Evolutionary conservation across 139 green algal species (phyloP), one percentile per base, ranked within the genome.

Genomic region (Picochlorum sp.): DNA sequence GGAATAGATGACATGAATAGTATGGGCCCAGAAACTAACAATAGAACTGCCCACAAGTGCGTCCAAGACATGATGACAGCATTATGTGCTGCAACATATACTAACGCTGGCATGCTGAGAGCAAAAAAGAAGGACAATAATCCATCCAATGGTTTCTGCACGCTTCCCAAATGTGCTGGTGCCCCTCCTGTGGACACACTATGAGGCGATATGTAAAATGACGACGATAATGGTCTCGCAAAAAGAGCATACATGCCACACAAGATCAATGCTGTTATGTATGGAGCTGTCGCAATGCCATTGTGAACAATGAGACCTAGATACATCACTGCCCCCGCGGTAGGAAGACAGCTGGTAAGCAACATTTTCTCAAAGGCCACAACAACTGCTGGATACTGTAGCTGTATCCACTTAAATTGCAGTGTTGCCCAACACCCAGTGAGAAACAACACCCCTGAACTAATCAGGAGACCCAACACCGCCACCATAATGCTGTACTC

Each of bases 381-480:
- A 8, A 84, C 79, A n/a, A 92, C 78, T 15, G 75, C 74, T 6
- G 91, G 89, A 68, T 95, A 83, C 60, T 89, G 81, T 64, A 90
- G 66, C 65, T 95, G 83, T 15, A 97, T 69, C 75, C 85, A 97
- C 24, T 81, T 81, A 77, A 97, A 98, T 75, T 98, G 88, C 57
- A 97, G 59, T 7, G 85, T 91, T 6, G 74, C 79, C 92, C 92
- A 98, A 37, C 86, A 57, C 70, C 74, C 70, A 23, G 60, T 72
- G 15, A 79, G 20, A 20, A 69, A 64, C 1, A 81, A 72, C 4
- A 62, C 63, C 10, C 60, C n/a, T 11, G 32, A 58, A 37, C 56
- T 70, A 21, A 80, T 63, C 8, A 80, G 4, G 4, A 76, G 54
- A 38, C 65, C 57, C 37, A 75, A 38, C 37, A 67, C 34, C 13